Conservation (phyloP, 2,329 filamentous ascomycete species). For the Colletotrichum chrysophilum region DNA sequence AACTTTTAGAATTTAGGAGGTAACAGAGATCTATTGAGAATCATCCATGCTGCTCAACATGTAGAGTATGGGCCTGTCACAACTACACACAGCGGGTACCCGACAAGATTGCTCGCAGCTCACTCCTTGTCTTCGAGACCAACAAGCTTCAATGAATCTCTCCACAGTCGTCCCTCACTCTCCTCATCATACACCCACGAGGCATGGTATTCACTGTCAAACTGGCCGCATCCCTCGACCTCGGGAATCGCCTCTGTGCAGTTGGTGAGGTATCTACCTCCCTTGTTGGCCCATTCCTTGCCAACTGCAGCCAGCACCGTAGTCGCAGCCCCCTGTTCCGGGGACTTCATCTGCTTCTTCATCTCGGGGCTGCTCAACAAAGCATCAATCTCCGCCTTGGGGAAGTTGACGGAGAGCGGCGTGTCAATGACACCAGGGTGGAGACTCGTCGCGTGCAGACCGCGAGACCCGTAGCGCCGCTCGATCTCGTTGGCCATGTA, state of each 20-base stretch:
- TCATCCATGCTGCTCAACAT: not conserved
- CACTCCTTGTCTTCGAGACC: not conserved
- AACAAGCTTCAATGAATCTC: not conserved
- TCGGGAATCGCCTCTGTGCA: slow-evolving; percentile 29
- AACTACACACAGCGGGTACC: too few species aligned
- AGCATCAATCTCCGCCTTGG: not conserved
- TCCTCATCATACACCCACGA: not conserved
- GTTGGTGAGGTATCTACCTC: slow-evolving; percentile 50
- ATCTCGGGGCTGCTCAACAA: not conserved
- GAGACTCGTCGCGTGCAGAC: slow-evolving; percentile 34
- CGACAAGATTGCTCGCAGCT: too few species aligned
- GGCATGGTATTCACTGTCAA: not conserved
- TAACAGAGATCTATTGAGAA: not conserved
- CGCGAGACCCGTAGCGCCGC: slow-evolving; percentile 30
- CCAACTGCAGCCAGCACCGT: slow-evolving; percentile 47
- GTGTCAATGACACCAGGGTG: slow-evolving; percentile 14
- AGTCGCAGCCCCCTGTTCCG: slow-evolving; percentile 54
- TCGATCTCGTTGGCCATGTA: slow-evolving; percentile 57
- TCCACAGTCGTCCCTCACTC: not conserved
- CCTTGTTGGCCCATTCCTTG: slow-evolving; percentile 46
- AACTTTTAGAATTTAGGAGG: not conserved
- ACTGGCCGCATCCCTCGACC: not conserved
- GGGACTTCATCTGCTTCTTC: not conserved
- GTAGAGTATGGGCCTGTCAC: too few species aligned
- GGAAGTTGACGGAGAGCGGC: not conserved